These are phyloP conservation scores for Yamadazyma blattariae DNA, from an alignment of 1,139 yeast species.

Conservation along the genomic window DNA sequence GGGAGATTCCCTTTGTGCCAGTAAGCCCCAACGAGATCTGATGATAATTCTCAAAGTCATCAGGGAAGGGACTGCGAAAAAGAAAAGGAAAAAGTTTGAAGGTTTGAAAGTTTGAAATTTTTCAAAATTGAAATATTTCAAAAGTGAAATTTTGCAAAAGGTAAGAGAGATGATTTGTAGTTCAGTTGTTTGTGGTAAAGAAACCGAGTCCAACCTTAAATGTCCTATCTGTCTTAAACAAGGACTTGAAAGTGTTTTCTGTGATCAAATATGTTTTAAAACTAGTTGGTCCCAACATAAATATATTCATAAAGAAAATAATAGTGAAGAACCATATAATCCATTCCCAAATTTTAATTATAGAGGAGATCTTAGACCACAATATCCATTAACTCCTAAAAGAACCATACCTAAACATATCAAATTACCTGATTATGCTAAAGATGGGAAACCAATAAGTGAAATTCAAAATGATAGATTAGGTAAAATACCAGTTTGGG, in stretches of 20 bases:
- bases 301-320: constrained; percentile 44
- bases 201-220: constrained; percentile 69
- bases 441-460: constrained; percentile 70
- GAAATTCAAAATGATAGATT: constrained; percentile 76
- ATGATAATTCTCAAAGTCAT: too few relatives aligned
- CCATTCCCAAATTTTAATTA: constrained; percentile 82
- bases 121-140: too few relatives aligned
- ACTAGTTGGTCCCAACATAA: constrained; percentile 65
- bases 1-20: too few relatives aligned
- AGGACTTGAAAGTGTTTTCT: constrained; percentile 62
- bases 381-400: constrained; percentile 75
- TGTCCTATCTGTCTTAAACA: constrained; percentile 91
- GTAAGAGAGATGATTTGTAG: constrained; percentile 53
- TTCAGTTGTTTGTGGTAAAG: constrained; percentile 82
- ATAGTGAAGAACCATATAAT: constrained; percentile 53
- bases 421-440: constrained; percentile 81
- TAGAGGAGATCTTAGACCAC: constrained; percentile 74
- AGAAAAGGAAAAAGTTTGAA: too few relatives aligned
- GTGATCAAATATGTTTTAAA: constrained; percentile 84
- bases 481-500: constrained; percentile 60
- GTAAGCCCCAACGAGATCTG: too few relatives aligned
- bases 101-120: too few relatives aligned
- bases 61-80: too few relatives aligned
- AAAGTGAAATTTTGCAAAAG: too few relatives aligned
- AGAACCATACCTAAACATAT: constrained; percentile 71